Base-by-base conservation (phyloP, 2,329 filamentous ascomycete species). In the Coniochaeta sp. region DNA sequence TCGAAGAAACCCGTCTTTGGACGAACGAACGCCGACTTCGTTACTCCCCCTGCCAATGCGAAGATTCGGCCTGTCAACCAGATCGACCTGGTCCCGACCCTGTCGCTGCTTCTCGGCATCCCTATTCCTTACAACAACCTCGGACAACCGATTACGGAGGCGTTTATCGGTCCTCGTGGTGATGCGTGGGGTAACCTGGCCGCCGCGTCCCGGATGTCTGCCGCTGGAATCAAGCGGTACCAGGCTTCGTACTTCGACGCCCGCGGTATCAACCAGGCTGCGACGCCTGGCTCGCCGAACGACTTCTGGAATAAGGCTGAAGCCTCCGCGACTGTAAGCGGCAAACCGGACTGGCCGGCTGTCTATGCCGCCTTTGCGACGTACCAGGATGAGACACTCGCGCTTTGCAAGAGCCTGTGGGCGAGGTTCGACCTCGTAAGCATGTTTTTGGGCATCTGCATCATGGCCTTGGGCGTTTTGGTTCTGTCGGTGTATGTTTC, bases 81-180 rank as follows among this genome's bases (percentile, higher is more conserved):
- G 69, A 99, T 99, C 58, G 94, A 99, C 66, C 78, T 99, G 12
- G 94, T 99, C 2, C 92, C 94, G 4, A 99, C 94, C 0, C 70
- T 99, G 27, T 85, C 92, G 0, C 75, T 99, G 31, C 78, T 99
- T 1, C 75, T 99, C 1, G 94, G 94, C 8, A 79, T 96, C 55
- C 92, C 94, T 0, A 91, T 99, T 55, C 94, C 94, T 0, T 99
- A 90, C 74, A 99, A 97, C 67, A 99, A 94, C 64, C 79, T 99
- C 6, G 94, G 94, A 49, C 84, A 81, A 6, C 94, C 94, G 0
- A 96, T 99, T 55, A 89, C 95, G 58, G 94, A 99, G 68, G 91
- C 91, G 3, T 99, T 99, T 68, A 78, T 86, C 16, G 88, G 89
- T 1, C 68, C 72, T 1, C 76, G 79, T 20, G 87, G 86, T 27